Conservation (phyloP, 2,329 filamentous ascomycete species). For the Neopestalotiopsis rosae region DNA sequence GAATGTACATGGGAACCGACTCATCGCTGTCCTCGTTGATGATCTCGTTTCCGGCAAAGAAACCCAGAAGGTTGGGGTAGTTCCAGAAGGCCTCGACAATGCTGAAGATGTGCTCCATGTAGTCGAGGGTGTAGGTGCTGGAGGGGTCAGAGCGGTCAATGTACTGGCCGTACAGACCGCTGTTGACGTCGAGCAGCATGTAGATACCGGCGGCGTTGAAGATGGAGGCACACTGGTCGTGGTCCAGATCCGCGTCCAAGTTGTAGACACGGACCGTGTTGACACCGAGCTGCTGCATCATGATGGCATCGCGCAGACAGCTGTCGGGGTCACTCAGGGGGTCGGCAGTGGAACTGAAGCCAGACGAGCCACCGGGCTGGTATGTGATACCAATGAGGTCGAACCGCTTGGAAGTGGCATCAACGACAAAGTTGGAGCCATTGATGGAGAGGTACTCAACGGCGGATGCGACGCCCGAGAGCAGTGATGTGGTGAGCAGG, state of each 20-base stretch:
- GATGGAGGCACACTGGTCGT: constrained; percentile 66
- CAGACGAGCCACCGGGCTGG: constrained; percentile 66
- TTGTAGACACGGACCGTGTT: constrained; percentile 71
- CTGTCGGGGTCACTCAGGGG: constrained; percentile 59
- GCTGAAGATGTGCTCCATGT: constrained; percentile 67
- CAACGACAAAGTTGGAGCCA: constrained; percentile 53
- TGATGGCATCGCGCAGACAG: constrained; percentile 65
- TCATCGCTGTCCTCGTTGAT: constrained; percentile 59
- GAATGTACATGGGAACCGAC: constrained; percentile 63
- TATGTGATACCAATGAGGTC: constrained; percentile 69
- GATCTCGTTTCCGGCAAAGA: constrained; percentile 79
- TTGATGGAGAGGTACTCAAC: constrained; percentile 29
- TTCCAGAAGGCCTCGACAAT: constrained; percentile 67
- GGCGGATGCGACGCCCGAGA: constrained; percentile 8
- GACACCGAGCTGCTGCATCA: constrained; percentile 66
- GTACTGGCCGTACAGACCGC: constrained; percentile 59
- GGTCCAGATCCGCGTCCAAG: constrained; percentile 64
- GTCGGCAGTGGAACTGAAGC: constrained; percentile 51
- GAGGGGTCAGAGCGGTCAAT: constrained; percentile 57
- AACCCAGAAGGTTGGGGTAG: constrained; percentile 68
- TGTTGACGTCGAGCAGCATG: constrained; percentile 69
- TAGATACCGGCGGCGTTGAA: constrained; percentile 70
- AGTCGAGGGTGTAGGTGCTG: constrained; percentile 59
- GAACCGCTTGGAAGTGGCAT: constrained; percentile 61
- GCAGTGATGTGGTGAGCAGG: constrained; percentile 3